Percentiles rank a stretch among this genome's conserved stretches.
Evolutionary conservation across 139 green algal genomes (phyloP).

Genomic region (Protoeuglena noctilucae): DNA sequence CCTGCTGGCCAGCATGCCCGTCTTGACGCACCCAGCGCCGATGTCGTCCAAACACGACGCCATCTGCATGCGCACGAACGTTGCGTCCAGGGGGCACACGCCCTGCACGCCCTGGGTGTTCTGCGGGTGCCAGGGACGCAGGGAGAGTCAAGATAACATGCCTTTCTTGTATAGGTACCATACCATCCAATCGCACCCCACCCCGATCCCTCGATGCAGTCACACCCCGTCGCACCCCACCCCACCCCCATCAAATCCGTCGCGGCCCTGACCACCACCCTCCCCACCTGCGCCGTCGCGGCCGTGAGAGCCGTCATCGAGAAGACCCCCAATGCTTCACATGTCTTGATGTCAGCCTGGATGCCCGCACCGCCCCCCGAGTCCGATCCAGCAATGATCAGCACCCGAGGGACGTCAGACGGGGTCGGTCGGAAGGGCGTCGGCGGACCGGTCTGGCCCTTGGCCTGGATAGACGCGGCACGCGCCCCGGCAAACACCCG

Average conservation of each 20-base stretch:
- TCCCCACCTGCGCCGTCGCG: constrained; percentile 82
- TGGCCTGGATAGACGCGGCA: too few species aligned
- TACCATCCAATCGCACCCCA: too few species aligned
- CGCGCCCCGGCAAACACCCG: background rate
- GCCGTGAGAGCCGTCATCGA: constrained; percentile 64
- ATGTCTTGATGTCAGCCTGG: constrained; percentile 55
- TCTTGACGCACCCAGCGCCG: constrained; percentile 69
- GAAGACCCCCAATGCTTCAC: constrained; percentile 53
- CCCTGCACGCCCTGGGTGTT: constrained; percentile 73
- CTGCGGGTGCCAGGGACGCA: too few species aligned
- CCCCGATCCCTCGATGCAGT: too few species aligned
- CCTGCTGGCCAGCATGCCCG: constrained; percentile 73
- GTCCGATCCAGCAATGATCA: constrained; percentile 80
- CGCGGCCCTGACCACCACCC: too few species aligned
- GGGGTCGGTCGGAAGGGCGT: too few species aligned
- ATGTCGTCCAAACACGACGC: constrained; percentile 69
- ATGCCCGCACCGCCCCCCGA: constrained; percentile 85
- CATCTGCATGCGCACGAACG: constrained; percentile 63
- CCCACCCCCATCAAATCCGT: too few species aligned
- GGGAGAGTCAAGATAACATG: too few species aligned
- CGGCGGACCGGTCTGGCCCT: too few species aligned
- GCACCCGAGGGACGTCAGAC: constrained; percentile 29
- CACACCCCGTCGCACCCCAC: too few species aligned
- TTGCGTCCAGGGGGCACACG: constrained; percentile 38
- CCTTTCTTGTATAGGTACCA: too few species aligned